These are phyloP conservation scores for Candida adriatica DNA, from an alignment of 805 yeast genomes.

Conservation along the genomic window DNA sequence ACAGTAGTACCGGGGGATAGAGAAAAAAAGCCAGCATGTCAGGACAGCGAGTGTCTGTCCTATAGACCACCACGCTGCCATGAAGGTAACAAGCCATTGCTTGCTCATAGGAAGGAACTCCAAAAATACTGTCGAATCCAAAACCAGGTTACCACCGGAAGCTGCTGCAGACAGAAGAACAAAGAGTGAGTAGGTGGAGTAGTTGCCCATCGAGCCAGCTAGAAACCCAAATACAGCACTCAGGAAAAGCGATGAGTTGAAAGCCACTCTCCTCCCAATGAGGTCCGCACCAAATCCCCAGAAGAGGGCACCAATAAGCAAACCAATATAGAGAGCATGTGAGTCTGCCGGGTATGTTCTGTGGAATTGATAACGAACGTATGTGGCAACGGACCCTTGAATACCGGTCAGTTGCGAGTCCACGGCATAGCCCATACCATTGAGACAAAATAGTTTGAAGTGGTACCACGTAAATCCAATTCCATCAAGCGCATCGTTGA, in stretches of 20 bases:
- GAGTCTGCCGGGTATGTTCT: slow-evolving; percentile 35
- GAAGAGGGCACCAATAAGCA: slow-evolving; percentile 39
- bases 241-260: slow-evolving; percentile 38
- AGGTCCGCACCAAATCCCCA: slow-evolving; percentile 49
- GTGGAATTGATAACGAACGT: slow-evolving; percentile 39
- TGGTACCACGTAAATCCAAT: slow-evolving; percentile 55
- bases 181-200: slow-evolving; percentile 41
- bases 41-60: slow-evolving; percentile 45
- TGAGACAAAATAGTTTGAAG: slow-evolving; percentile 35
- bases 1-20: slow-evolving; percentile 37
- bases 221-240: slow-evolving; percentile 39
- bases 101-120: slow-evolving; percentile 42
- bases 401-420: slow-evolving; percentile 42
- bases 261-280: slow-evolving; percentile 43
- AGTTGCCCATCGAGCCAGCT: slow-evolving; percentile 41
- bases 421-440: slow-evolving; percentile 45
- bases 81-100: slow-evolving; percentile 42
- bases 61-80: slow-evolving; percentile 52
- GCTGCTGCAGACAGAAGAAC: slow-evolving; percentile 37
- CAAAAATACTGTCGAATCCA: slow-evolving; percentile 42
- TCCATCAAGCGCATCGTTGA: slow-evolving; percentile 50
- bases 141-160: slow-evolving; percentile 46
- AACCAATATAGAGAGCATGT: slow-evolving; percentile 41
- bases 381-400: slow-evolving; percentile 37
- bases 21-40: slow-evolving; percentile 43